Percentiles rank a stretch among this genome's conserved stretches.
Evolutionary conservation across 148 eudicot genomes (phyloP).

Genomic region (Persicaria maculosa): DNA sequence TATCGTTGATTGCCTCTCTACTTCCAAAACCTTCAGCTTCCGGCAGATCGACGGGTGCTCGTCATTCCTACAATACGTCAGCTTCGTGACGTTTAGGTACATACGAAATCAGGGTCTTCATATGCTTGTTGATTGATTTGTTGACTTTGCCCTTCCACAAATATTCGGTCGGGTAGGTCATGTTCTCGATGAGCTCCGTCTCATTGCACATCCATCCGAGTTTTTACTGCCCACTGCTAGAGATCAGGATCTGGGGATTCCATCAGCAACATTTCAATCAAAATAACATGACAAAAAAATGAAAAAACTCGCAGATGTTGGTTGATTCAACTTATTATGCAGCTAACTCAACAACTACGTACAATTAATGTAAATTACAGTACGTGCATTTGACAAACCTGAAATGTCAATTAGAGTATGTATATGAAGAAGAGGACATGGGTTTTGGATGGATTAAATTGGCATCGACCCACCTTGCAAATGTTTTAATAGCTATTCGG

Average conservation of each 20-base stretch:
- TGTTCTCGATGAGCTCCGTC: slow-evolving; percentile 66
- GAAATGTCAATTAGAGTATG: too few relatives aligned
- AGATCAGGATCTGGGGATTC: slow-evolving; percentile 11
- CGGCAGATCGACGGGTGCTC: slow-evolving; percentile 83
- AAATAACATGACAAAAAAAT: too few relatives aligned
- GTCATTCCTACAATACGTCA: slow-evolving; percentile 79
- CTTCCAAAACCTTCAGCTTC: slow-evolving; percentile 34
- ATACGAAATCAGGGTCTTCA: slow-evolving; percentile 54
- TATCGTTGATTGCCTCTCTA: slow-evolving; percentile 47
- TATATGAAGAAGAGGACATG: too few relatives aligned
- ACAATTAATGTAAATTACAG: too few relatives aligned
- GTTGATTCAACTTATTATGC: too few relatives aligned
- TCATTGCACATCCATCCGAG: slow-evolving; percentile 79
- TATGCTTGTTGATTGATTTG: slow-evolving; percentile 50
- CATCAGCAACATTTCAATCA: too few relatives aligned
- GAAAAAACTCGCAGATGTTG: too few relatives aligned
- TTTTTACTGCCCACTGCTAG: slow-evolving; percentile 97
- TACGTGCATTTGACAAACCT: too few relatives aligned
- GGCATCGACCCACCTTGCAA: too few relatives aligned
- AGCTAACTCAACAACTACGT: too few relatives aligned
- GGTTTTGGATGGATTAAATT: too few relatives aligned
- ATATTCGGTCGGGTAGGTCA: slow-evolving; percentile 43
- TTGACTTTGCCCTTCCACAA: slow-evolving; percentile 50
- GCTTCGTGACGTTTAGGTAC: slow-evolving; percentile 60
- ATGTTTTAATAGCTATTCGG: too few relatives aligned